Percentiles rank a stretch among this genome's conserved stretches.
Evolutionary conservation across 2,329 filamentous ascomycete species (phyloP).

Genomic region (Cyanodermella asteris): DNA sequence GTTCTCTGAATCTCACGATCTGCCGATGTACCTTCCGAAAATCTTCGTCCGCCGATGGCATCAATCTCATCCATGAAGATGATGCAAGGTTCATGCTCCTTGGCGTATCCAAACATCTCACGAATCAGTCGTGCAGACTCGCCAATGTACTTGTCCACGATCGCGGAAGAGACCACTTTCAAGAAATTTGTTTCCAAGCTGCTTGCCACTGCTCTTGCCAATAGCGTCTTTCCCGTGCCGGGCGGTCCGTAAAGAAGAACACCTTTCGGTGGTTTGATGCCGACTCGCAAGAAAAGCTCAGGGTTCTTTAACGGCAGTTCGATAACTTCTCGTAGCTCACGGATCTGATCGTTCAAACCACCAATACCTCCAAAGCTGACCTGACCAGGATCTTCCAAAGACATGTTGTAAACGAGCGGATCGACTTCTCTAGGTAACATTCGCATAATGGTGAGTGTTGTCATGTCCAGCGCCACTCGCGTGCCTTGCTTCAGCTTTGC

Average conservation of each 20-base stretch:
- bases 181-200: constrained; percentile 95
- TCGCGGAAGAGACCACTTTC: constrained; percentile 95
- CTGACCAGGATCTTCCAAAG: constrained; percentile 87
- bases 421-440: constrained; percentile 98
- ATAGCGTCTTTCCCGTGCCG: constrained; percentile 85
- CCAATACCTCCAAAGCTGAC: constrained; percentile 96
- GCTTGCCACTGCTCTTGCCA: constrained; percentile 87
- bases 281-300: constrained; percentile 85
- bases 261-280: constrained; percentile 97
- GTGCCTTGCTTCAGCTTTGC: constrained; percentile 94
- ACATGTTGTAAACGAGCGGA: constrained; percentile 99
- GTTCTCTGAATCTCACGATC: constrained; percentile 97
- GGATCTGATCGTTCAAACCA: constrained; percentile 93
- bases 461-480: constrained; percentile 95
- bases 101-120: constrained; percentile 99
- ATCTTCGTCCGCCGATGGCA: constrained; percentile 86
- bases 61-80: constrained; percentile 99
- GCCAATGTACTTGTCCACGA: constrained; percentile 98
- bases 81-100: constrained; percentile 97
- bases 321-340: constrained; percentile 92
- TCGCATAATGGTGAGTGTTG: constrained; percentile 97
- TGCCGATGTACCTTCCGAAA: constrained; percentile 91
- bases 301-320: constrained; percentile 97
- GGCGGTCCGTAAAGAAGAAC: constrained; percentile 90
- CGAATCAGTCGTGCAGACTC: constrained; percentile 92